A percentile compares a stretch with the other conserved stretches of the same genome.
Conservation (phyloP, 495 filamentous ascomycete genomes). For the Hypoxylon perforatum region DNA sequence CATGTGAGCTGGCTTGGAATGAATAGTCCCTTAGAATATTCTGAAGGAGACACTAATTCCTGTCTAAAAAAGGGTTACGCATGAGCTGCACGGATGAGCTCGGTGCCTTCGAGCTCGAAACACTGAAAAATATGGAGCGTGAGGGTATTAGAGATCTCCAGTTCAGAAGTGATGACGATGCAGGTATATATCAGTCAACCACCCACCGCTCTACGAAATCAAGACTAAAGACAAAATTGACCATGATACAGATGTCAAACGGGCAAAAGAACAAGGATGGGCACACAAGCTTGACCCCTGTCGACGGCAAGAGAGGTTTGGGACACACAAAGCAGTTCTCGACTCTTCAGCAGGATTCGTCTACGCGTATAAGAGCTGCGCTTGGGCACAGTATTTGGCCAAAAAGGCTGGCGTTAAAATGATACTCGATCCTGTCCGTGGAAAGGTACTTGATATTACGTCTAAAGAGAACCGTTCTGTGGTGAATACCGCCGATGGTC, state of each 20-base stretch:
- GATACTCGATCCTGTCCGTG: constrained; percentile 42
- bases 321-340: constrained; percentile 48
- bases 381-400: constrained; percentile 53
- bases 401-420: constrained; percentile 48
- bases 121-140: constrained; percentile 48
- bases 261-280: constrained; percentile 45
- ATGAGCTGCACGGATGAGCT: constrained; percentile 44
- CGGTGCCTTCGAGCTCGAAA: constrained; percentile 46
- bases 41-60: no score
- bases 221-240: not conserved
- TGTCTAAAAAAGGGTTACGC: constrained; percentile 31
- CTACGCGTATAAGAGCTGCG: constrained; percentile 56
- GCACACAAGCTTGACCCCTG: constrained; percentile 47
- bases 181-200: constrained; percentile 28
- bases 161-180: constrained; percentile 41
- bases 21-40: no score
- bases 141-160: constrained; percentile 50
- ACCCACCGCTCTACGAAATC: no score
- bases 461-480: constrained; percentile 24
- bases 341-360: constrained; percentile 55
- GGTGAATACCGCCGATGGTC: constrained; percentile 50
- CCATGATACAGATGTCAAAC: constrained; percentile 27
- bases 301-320: constrained; percentile 35
- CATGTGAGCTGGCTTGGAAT: no score
- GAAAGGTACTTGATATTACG: constrained; percentile 40